Evolutionary conservation across 306 rosid species (phyloP).

Genomic region (Cicer bijugum): DNA sequence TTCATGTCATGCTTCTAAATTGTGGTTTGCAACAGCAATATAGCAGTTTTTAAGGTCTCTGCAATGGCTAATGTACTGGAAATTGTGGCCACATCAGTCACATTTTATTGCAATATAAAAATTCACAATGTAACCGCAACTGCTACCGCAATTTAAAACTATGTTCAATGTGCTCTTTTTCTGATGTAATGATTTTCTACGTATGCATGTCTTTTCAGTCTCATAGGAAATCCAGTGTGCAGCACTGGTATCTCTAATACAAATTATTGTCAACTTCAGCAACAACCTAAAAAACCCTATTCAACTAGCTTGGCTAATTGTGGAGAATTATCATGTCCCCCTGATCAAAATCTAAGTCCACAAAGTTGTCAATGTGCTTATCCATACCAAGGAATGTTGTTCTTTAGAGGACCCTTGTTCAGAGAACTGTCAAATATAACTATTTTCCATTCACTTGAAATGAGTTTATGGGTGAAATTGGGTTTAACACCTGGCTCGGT

Average conservation of each 20-base stretch:
- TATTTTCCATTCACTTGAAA: constrained; percentile 69
- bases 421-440: constrained; percentile 65
- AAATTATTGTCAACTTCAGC: constrained; percentile 65
- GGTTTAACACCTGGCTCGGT: constrained; percentile 84
- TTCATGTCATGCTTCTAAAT: background rate
- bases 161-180: background rate
- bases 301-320: constrained; percentile 75
- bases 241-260: constrained; percentile 47
- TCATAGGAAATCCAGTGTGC: constrained; percentile 88
- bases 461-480: constrained; percentile 67
- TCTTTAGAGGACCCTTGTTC: constrained; percentile 82
- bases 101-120: too few relatives aligned
- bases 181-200: constrained; percentile 31
- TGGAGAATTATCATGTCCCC: constrained; percentile 60
- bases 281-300: constrained; percentile 56
- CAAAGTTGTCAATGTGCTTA: constrained; percentile 89
- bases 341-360: constrained; percentile 72
- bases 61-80: too few relatives aligned
- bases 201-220: constrained; percentile 55
- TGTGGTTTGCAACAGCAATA: too few relatives aligned
- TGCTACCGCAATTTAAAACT: too few relatives aligned
- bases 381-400: constrained; percentile 78
- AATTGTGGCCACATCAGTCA: too few relatives aligned
- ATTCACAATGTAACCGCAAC: too few relatives aligned
- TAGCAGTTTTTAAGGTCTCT: too few relatives aligned